phyloP scores from a whole-genome alignment of 768 basidiomycete genomes.

The Glaciozyma antarctica region DNA sequence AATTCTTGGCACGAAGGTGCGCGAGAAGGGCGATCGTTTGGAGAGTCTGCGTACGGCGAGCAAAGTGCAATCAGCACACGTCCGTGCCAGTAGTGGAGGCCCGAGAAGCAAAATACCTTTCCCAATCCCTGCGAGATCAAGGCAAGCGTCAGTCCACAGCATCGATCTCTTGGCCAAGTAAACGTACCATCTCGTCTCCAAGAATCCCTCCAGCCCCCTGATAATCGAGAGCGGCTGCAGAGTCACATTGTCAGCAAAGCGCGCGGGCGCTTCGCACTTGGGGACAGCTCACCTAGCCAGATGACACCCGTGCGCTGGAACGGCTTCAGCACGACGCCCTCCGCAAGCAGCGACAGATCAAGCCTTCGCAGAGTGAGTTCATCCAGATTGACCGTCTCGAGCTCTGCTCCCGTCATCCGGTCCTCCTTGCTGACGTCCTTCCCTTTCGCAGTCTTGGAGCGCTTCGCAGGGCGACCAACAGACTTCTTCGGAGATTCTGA shows the following conservation, averaged over 20 bases:
- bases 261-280: neutral
- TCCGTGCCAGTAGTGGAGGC: neutral
- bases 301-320: conserved; percentile 5
- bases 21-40: conserved; percentile 93
- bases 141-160: too few relatives aligned
- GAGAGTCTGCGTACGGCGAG: conserved; percentile 58
- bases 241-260: too few relatives aligned
- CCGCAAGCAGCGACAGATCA: too few relatives aligned
- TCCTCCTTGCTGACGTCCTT: too few relatives aligned
- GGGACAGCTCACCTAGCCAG: neutral
- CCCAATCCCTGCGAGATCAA: too few relatives aligned
- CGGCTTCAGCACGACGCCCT: too few relatives aligned
- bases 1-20: conserved; percentile 66
- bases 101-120: neutral
- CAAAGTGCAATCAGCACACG: neutral
- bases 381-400: too few relatives aligned
- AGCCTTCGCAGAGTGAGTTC: too few relatives aligned
- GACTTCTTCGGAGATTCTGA: too few relatives aligned
- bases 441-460: too few relatives aligned
- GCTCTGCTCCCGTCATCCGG: too few relatives aligned
- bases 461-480: too few relatives aligned
- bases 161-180: neutral
- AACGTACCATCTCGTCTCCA: conserved; percentile 35
- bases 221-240: neutral
- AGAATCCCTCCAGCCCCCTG: conserved; percentile 15